These are phyloP conservation scores for Rusavskia elegans DNA, from an alignment of 495 filamentous ascomycete species.

Conservation along the genomic window DNA sequence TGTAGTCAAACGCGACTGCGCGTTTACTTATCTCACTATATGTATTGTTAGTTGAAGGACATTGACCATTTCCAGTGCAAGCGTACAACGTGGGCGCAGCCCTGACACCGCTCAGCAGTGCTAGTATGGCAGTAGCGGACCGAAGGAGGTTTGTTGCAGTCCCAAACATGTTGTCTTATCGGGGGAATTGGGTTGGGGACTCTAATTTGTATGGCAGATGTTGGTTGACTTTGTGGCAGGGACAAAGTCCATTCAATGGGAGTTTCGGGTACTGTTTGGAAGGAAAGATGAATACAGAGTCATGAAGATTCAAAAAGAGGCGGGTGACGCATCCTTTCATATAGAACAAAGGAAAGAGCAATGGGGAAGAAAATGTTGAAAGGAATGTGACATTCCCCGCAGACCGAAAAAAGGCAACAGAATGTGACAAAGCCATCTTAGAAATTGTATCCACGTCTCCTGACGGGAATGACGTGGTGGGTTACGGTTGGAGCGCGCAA, in stretches of 20 bases:
- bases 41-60: background rate
- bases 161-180: no score
- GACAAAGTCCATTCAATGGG: background rate
- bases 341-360: slow-evolving; percentile 1
- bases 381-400: background rate
- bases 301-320: no score
- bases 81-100: slow-evolving; percentile 24
- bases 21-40: slow-evolving; percentile 22
- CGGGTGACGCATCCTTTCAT: background rate
- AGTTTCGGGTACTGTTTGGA: background rate
- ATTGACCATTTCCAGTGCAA: background rate
- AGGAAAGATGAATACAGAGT: background rate
- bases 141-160: slow-evolving; percentile 10
- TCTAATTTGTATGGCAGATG: no score
- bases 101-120: slow-evolving; percentile 18
- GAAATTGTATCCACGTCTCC: background rate
- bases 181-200: no score
- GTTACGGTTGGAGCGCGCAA: background rate
- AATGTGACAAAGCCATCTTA: background rate
- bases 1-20: slow-evolving; percentile 20
- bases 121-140: slow-evolving; percentile 22
- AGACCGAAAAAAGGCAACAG: background rate
- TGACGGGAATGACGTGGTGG: background rate
- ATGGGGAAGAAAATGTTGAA: background rate
- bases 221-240: background rate